Base-by-base conservation (phyloP, 2,329 filamentous ascomycete species). In the Xylariaceae sp. region DNA sequence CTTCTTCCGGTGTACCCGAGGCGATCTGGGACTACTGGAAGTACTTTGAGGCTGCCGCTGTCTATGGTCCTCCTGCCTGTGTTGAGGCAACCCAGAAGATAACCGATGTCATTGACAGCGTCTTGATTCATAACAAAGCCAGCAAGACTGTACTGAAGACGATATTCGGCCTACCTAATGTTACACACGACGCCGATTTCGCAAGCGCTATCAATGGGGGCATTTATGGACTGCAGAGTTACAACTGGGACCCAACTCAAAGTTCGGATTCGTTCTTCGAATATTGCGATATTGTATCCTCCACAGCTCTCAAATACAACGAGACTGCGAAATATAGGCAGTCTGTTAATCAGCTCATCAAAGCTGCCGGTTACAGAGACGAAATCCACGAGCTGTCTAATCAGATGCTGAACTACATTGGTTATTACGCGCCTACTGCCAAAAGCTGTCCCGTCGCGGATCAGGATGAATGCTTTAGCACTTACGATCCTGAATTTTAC, bases 11-110 rank as follows among this genome's bases (percentile, higher is more conserved):
- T 1, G 88, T 94, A 1, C 88, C 87, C 0, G 80, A 81, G 51
- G 88, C 88, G 3, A 86, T 94, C 48, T 83, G 82, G 56, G 87
- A 94, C 58, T 92, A 85, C 68, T 92, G 87, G 77, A 64, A 78
- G 59, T 82, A 82, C 58, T 75, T 66, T 38, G 76, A 80, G 58
- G 78, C 76, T 0, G 73, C 74, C 0, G 70, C 74, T 1, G 62
- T 74, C 11, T 81, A 70, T 48, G 71, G 71, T 0, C 78, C 78
- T 59, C 68, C 75, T 0, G 77, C 80, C 31, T 94, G 89, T 62
- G 77, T 90, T 33, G 68, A 73, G 1, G 76, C 77, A 1, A 85
- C 83, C 0, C 82, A 87, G 62, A 83, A 73, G 52, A 60, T 81
- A 11, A 77, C 74, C 0, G 65, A 76, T 40, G 63, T 77, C 6